Percentiles rank a stretch among this genome's conserved stretches.
These are phyloP conservation scores for Corynascus novoguineensis DNA, from an alignment of 495 filamentous ascomycete genomes.

Conservation along the genomic window DNA sequence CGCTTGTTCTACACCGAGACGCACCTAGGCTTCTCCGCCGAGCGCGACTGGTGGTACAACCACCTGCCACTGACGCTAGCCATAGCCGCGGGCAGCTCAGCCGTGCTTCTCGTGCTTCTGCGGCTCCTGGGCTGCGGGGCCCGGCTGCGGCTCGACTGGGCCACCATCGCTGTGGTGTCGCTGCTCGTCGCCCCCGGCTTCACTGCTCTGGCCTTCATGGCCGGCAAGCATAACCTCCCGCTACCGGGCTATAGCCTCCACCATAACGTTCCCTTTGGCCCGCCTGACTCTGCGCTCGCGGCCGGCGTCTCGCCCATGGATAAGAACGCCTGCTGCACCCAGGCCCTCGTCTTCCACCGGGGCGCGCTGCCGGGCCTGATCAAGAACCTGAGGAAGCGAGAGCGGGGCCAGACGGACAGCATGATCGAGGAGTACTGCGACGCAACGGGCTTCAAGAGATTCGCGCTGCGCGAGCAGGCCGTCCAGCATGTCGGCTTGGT, in stretches of 20 bases:
- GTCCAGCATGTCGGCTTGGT: constrained; percentile 18
- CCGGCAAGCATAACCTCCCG: constrained; percentile 42
- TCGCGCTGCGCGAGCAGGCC: constrained; percentile 13
- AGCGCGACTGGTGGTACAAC: constrained; percentile 12
- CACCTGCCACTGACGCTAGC: constrained; percentile 6
- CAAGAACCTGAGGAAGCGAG: constrained; percentile 18
- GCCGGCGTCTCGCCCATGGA: constrained; percentile 16
- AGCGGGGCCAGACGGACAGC: constrained; percentile 13
- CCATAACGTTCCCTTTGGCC: constrained; percentile 26
- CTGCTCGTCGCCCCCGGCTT: constrained; percentile 37
- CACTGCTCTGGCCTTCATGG: constrained; percentile 38
- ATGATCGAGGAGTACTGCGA: constrained; percentile 18
- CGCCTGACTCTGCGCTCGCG: neutral
- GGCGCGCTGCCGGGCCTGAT: constrained; percentile 30
- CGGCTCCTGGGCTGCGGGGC: neutral
- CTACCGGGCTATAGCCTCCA: constrained; percentile 30
- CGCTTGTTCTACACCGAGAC: constrained; percentile 47
- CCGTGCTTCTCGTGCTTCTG: neutral
- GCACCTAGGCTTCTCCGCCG: constrained; percentile 3
- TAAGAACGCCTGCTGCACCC: constrained; percentile 39
- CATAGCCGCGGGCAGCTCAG: neutral
- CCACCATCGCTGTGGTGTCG: constrained; percentile 36
- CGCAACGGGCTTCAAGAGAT: neutral
- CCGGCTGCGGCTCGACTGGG: constrained; percentile 27
- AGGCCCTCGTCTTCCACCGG: constrained; percentile 42